These are phyloP conservation scores for Aspergillus hortae DNA, from an alignment of 2,329 filamentous ascomycete species.

Conservation along the genomic window DNA sequence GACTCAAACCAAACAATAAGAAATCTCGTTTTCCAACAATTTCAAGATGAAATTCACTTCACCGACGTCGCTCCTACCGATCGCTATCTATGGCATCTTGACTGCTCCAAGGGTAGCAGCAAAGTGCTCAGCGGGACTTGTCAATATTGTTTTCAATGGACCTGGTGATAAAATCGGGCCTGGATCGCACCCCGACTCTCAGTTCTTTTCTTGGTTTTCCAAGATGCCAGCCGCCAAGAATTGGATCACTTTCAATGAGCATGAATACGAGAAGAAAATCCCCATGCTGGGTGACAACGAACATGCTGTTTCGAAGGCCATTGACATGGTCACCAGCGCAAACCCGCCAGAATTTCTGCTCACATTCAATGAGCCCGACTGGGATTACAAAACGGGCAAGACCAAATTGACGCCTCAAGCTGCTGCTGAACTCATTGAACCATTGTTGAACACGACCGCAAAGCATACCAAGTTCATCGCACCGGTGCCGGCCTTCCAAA, in stretches of 20 bases:
- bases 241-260: background rate
- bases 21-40: background rate
- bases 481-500: background rate
- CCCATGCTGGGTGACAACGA: background rate
- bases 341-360: background rate
- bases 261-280: background rate
- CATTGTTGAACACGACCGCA: background rate
- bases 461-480: background rate
- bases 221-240: background rate
- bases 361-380: background rate
- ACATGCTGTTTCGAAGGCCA: background rate
- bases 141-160: background rate
- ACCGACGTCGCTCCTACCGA: background rate
- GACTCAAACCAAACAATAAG: too few species aligned
- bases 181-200: background rate
- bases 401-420: background rate
- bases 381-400: background rate
- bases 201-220: background rate
- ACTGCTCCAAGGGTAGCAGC: background rate
- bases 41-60: background rate
- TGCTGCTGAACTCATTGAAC: background rate
- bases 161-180: too few species aligned
- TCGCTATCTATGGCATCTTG: background rate
- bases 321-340: background rate
- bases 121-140: background rate